Base-by-base conservation (phyloP, 352 stramenopile species). In the Achlya hypogyna region DNA sequence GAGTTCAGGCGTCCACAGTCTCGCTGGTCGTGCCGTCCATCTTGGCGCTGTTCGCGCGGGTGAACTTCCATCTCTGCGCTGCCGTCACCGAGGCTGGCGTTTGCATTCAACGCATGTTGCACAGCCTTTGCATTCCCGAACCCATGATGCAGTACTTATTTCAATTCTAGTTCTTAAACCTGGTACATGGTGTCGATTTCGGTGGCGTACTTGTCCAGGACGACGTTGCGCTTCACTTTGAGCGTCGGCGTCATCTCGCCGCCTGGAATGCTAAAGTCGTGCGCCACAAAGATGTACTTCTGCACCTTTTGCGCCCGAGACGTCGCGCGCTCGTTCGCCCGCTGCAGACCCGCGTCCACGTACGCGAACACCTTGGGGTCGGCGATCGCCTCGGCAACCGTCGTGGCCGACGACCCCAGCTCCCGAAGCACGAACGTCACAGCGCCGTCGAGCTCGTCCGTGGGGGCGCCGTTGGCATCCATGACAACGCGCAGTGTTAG, bases 161-260 rank as follows among this genome's bases (percentile, higher is more conserved):
- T 42, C 34, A 42, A 42, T 42, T 42, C 34, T 6, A 42, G 34
- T 42, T 16, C 6, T 16, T 42, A 42, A 14, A 42, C 6, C 6
- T 54, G 6, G 53, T 93, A 94, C 49, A 93, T 77, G 31, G 23
- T 47, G 20, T 86, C 79, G 64, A 91, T 87, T 34, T 78, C 62
- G 25, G 83, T 66, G 0, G 56, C 65, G 73, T 89, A 88, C 58
- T 93, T 89, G 18, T 88, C 72, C 12, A 74, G 53, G 10, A 85
- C 76, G 25, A 86, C 71, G 23, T 62, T 68, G 35, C 84, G 77
- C 71, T 94, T 91, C 31, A 95, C 65, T 70, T 95, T 95, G 62
- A 95, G 69, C 25, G 85, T 93, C n/a, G 86, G 80, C 47, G 84
- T 93, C 4, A 95, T 77, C 63, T 93, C 83, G 34, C 82, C 84